These are phyloP conservation scores for Pelargonium myrrhifolium DNA, from an alignment of 441 rosid species.

Conservation along the genomic window DNA sequence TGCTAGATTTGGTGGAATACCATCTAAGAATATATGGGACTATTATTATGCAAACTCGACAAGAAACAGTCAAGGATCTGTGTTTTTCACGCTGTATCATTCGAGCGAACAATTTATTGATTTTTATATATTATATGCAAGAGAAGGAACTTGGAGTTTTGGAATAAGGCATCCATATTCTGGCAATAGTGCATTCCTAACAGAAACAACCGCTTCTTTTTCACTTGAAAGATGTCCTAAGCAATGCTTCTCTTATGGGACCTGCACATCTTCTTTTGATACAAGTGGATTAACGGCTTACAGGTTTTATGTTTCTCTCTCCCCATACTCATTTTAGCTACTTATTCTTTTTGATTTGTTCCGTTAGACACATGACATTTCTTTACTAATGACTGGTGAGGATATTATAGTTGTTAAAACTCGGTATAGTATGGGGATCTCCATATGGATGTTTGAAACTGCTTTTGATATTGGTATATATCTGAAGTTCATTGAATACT, in stretches of 20 bases:
- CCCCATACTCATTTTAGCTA: neutral
- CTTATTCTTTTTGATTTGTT: slow-evolving; percentile 6
- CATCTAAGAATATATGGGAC: slow-evolving; percentile 63
- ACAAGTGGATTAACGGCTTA: slow-evolving; percentile 87
- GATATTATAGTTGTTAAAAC: neutral
- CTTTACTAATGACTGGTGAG: slow-evolving; percentile 6
- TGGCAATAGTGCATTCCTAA: slow-evolving; percentile 23
- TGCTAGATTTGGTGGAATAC: slow-evolving; percentile 67
- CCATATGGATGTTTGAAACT: slow-evolving; percentile 7
- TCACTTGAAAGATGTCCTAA: slow-evolving; percentile 89
- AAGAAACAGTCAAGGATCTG: slow-evolving; percentile 43
- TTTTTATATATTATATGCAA: slow-evolving; percentile 64
- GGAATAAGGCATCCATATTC: slow-evolving; percentile 55
- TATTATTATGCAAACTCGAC: slow-evolving; percentile 67
- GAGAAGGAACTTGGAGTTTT: slow-evolving; percentile 80
- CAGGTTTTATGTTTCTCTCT: slow-evolving; percentile 43
- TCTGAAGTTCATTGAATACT: too few relatives aligned
- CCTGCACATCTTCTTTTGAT: slow-evolving; percentile 64
- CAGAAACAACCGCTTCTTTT: slow-evolving; percentile 56
- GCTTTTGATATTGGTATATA: neutral
- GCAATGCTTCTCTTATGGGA: slow-evolving; percentile 77
- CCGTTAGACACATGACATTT: slow-evolving; percentile 9
- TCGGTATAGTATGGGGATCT: neutral
- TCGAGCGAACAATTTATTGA: slow-evolving; percentile 60
- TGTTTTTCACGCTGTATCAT: slow-evolving; percentile 51